Evolutionary conservation across 371 early-diverging fungal species (phyloP).

Genomic region (Umbelopsis sp.): DNA sequence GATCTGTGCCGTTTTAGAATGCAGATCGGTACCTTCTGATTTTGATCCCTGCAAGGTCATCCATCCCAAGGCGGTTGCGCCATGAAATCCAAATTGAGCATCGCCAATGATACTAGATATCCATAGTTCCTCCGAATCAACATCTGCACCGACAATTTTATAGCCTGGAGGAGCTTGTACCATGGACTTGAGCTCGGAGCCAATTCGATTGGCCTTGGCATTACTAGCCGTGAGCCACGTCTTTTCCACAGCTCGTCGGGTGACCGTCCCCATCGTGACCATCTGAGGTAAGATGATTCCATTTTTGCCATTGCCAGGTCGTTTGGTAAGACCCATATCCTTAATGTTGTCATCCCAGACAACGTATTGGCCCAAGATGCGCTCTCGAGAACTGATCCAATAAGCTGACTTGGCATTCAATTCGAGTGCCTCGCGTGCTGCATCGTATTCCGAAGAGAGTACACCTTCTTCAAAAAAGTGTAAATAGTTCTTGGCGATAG

Average conservation of each 20-base stretch:
- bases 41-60: slow-evolving; percentile 97
- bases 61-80: slow-evolving; percentile 94
- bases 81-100: slow-evolving; percentile 92
- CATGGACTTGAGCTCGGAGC: slow-evolving; percentile 93
- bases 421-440: slow-evolving; percentile 82
- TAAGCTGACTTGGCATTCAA: slow-evolving; percentile 85
- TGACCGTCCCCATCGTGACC: slow-evolving; percentile 96
- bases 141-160: slow-evolving; percentile 95
- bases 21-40: slow-evolving; percentile 88
- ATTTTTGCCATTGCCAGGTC: slow-evolving; percentile 33
- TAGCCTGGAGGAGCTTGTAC: slow-evolving; percentile 84
- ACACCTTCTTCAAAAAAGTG: slow-evolving; percentile 78
- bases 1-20: slow-evolving; percentile 90
- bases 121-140: slow-evolving; percentile 98
- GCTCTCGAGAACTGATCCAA: slow-evolving; percentile 89
- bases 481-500: slow-evolving; percentile 83
- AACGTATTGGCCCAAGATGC: slow-evolving; percentile 87
- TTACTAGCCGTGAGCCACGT: slow-evolving; percentile 98
- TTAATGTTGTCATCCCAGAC: slow-evolving; percentile 64
- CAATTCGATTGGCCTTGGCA: slow-evolving; percentile 87
- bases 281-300: slow-evolving; percentile 94
- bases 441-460: slow-evolving; percentile 69
- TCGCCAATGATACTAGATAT: slow-evolving; percentile 95
- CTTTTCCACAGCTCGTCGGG: slow-evolving; percentile 91
- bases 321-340: slow-evolving; percentile 51